Percentiles rank a stretch among this genome's conserved stretches.
Conservation (phyloP, 495 filamentous ascomycete species). For the Penicillium manginii region DNA sequence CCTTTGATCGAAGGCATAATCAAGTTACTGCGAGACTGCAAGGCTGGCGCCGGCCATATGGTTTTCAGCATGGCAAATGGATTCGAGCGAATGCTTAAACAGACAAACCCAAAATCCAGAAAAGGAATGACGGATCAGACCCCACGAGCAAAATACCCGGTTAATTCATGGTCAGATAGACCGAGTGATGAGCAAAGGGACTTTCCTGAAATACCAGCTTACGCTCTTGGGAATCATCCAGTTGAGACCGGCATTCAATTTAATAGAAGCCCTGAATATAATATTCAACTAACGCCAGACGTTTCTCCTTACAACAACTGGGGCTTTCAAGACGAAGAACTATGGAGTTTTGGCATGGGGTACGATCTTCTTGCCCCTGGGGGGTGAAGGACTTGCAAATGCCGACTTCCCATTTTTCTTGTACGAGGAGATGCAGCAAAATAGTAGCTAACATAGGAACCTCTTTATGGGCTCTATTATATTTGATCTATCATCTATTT, state of each 20-base stretch:
- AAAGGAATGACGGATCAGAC: neutral
- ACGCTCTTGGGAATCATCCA: neutral
- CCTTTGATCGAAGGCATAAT: neutral
- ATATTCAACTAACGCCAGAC: neutral
- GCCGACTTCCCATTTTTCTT: neutral
- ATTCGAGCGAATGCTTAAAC: neutral
- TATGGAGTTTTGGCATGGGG: neutral
- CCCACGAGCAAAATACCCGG: neutral
- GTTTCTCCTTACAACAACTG: neutral
- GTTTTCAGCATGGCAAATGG: neutral
- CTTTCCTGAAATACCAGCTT: neutral
- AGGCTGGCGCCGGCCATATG: neutral
- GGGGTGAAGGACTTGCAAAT: neutral
- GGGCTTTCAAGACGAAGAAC: neutral
- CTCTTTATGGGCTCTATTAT: neutral
- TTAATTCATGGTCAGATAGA: neutral
- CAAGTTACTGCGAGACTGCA: neutral
- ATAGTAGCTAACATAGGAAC: neutral
- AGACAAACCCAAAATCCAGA: neutral
- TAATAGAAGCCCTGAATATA: neutral
- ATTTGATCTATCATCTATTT: neutral
- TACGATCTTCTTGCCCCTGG: neutral
- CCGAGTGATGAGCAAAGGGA: neutral
- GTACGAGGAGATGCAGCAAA: neutral
- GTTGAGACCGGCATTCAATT: neutral